Percentiles rank a stretch among this genome's conserved stretches.
These are phyloP conservation scores for Metschnikowia anglica DNA, from an alignment of 805 yeast species.

Conservation along the genomic window DNA sequence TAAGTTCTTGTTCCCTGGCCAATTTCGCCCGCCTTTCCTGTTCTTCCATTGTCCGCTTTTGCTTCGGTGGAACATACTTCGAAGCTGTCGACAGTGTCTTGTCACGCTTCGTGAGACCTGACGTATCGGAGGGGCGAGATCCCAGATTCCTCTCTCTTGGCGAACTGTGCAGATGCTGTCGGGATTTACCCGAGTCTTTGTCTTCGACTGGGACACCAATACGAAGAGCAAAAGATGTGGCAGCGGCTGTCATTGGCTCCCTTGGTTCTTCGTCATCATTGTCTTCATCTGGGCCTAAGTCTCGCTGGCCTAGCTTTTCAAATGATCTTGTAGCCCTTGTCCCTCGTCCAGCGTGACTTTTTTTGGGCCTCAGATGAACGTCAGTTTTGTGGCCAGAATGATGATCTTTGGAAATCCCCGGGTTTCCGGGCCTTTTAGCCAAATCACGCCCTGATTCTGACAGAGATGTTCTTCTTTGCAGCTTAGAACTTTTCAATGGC, in stretches of 20 bases:
- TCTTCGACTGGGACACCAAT: slow-evolving; percentile 18
- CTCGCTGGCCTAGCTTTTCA: neutral
- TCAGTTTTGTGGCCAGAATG: neutral
- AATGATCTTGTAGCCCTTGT: neutral
- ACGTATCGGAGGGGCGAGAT: neutral
- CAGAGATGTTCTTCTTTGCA: neutral
- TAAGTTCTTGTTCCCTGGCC: slow-evolving; percentile 11
- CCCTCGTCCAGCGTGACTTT: slow-evolving; percentile 9
- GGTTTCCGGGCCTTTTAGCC: slow-evolving; percentile 4
- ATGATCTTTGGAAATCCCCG: neutral
- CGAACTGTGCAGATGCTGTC: neutral
- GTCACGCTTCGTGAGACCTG: neutral
- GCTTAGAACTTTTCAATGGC: too few species aligned
- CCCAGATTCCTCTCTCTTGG: neutral
- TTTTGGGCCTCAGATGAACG: slow-evolving; percentile 3
- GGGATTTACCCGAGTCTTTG: neutral
- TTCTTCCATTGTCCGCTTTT: slow-evolving; percentile 11
- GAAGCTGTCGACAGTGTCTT: neutral
- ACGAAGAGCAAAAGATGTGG: slow-evolving; percentile 33
- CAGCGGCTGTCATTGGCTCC: slow-evolving; percentile 30
- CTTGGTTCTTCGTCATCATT: slow-evolving; percentile 5
- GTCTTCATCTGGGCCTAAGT: neutral
- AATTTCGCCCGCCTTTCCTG: slow-evolving; percentile 10
- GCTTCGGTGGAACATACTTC: slow-evolving; percentile 16
- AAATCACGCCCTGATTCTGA: slow-evolving; percentile 1